Evolutionary conservation across 1,139 yeast genomes (phyloP).

Genomic region (Geotrichum cucujoidarum): DNA sequence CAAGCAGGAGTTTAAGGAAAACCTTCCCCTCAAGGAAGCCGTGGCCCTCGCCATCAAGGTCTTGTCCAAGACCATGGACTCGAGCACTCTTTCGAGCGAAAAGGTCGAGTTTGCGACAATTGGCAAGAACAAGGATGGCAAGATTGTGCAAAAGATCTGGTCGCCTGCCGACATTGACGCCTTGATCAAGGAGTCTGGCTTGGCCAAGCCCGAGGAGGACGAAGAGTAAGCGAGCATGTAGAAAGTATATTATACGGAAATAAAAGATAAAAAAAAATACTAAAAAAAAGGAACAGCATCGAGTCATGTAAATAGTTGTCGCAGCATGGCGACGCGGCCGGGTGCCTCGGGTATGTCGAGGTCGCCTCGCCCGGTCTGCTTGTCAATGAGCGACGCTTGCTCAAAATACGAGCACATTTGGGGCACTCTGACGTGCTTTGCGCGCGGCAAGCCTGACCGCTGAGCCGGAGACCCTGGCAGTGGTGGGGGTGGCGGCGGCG

Average conservation of each 20-base stretch:
- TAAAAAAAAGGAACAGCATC: not conserved
- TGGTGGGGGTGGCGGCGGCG: slow-evolving; percentile 14
- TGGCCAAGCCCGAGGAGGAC: slow-evolving; percentile 50
- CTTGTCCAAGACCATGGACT: slow-evolving; percentile 89
- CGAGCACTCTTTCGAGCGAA: slow-evolving; percentile 76
- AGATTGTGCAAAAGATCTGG: slow-evolving; percentile 70
- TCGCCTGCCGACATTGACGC: slow-evolving; percentile 68
- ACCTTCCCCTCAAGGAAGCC: slow-evolving; percentile 69
- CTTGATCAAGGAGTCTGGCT: slow-evolving; percentile 69
- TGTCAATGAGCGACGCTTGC: not conserved
- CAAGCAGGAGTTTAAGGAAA: slow-evolving; percentile 92
- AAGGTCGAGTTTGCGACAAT: slow-evolving; percentile 88
- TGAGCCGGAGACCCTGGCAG: slow-evolving; percentile 4
- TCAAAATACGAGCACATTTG: slow-evolving; percentile 7
- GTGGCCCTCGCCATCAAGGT: slow-evolving; percentile 86
- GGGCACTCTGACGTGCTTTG: slow-evolving; percentile 2
- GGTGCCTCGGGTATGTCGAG: not conserved
- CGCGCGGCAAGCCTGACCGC: not conserved
- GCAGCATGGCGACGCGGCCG: slow-evolving; percentile 7
- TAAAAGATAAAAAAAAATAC: not conserved
- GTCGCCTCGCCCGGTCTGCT: too few species aligned
- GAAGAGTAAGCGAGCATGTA: slow-evolving; percentile 35
- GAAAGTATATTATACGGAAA: not conserved
- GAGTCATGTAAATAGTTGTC: not conserved
- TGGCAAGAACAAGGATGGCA: slow-evolving; percentile 45